Evolutionary conservation across 257 asterid species (phyloP).

Genomic region (Jasminum sambac): DNA sequence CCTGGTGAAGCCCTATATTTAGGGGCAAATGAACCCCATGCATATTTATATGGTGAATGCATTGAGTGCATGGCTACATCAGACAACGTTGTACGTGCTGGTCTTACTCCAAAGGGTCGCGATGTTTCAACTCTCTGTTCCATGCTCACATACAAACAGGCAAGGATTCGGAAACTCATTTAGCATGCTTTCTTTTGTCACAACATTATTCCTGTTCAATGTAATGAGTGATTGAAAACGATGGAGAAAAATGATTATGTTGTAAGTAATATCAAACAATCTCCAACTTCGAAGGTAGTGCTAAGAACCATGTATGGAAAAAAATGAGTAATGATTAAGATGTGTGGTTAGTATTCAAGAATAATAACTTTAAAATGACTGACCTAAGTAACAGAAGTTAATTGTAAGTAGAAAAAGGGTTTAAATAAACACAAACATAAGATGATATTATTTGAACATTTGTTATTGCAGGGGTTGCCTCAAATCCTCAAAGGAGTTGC

Average conservation of each 20-base stretch:
- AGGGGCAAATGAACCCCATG: constrained; percentile 96
- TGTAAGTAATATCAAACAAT: no score
- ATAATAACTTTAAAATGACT: no score
- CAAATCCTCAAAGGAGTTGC: constrained; percentile 63
- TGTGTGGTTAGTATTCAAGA: no score
- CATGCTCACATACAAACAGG: constrained; percentile 99
- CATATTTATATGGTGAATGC: constrained; percentile 84
- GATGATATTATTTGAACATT: no score
- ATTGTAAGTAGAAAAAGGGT: no score
- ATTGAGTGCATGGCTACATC: constrained; percentile 99
- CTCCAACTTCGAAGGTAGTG: no score
- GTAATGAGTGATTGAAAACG: no score
- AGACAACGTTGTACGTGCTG: constrained; percentile 96
- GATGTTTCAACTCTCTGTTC: constrained; percentile 91
- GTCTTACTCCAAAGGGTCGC: constrained; percentile 84
- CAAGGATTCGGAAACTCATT: constrained; percentile 17
- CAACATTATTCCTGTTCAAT: background rate
- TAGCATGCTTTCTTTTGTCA: background rate
- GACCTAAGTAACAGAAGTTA: no score
- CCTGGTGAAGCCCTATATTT: constrained; percentile 89
- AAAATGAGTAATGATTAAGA: no score
- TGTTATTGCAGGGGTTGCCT: constrained; percentile 60
- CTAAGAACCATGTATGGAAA: no score
- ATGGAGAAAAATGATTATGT: no score
- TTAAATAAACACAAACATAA: no score